These are phyloP conservation scores for Aspergillus sp. DNA, from an alignment of 2,329 filamentous ascomycete species.

Conservation along the genomic window DNA sequence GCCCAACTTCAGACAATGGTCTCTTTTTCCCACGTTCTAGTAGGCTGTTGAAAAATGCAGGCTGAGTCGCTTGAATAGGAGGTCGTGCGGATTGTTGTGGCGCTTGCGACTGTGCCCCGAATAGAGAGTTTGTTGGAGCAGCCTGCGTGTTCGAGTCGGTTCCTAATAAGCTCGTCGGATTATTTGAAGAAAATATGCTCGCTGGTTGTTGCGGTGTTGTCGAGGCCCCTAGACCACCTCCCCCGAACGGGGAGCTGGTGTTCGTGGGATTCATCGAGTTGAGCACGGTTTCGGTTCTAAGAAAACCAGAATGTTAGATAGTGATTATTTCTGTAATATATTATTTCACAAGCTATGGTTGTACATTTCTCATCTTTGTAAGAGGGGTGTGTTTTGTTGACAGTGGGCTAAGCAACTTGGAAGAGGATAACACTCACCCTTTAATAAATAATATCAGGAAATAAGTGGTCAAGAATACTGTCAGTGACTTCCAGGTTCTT, in stretches of 20 bases:
- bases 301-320: too few relatives aligned
- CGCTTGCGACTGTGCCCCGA: constrained; percentile 20
- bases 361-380: too few relatives aligned
- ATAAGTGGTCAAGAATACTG: background rate
- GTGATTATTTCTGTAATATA: too few relatives aligned
- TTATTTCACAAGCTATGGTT: too few relatives aligned
- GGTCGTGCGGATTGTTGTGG: constrained; percentile 18
- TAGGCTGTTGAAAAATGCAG: constrained; percentile 61
- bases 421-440: background rate
- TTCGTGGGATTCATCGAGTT: constrained; percentile 15
- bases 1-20: constrained; percentile 60
- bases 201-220: constrained; percentile 17
- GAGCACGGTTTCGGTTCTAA: background rate
- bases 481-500: too few relatives aligned
- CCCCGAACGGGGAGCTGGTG: constrained; percentile 25
- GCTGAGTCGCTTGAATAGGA: constrained; percentile 38
- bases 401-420: background rate
- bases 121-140: constrained; percentile 17
- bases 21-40: constrained; percentile 63
- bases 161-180: constrained; percentile 22
- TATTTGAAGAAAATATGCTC: constrained; percentile 23
- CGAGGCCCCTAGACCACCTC: constrained; percentile 18
- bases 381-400: background rate
- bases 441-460: background rate
- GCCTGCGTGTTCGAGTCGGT: constrained; percentile 18